These are phyloP conservation scores for Cercospora beticola DNA, from an alignment of 2,329 filamentous ascomycete species.

Conservation along the genomic window DNA sequence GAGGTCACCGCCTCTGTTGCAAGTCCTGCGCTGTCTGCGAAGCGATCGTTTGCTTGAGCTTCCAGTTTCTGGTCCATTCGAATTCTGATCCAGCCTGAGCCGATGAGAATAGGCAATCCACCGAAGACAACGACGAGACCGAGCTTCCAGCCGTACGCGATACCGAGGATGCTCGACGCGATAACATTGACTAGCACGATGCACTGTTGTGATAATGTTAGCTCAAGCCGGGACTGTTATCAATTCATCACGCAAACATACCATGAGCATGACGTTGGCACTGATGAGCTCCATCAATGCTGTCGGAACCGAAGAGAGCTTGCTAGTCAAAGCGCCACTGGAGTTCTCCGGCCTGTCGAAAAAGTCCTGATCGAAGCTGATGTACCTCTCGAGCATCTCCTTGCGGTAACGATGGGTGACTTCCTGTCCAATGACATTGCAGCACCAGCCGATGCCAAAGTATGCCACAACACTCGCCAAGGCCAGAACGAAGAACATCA, in stretches of 20 bases:
- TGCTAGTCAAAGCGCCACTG: constrained; percentile 49
- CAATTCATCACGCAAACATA: background rate
- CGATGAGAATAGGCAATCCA: constrained; percentile 38
- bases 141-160: constrained; percentile 41
- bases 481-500: constrained; percentile 59
- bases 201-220: constrained; percentile 15
- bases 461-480: constrained; percentile 49
- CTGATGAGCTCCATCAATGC: constrained; percentile 54
- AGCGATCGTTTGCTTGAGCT: constrained; percentile 31
- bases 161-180: constrained; percentile 33
- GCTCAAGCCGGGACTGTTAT: background rate
- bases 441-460: constrained; percentile 47
- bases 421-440: constrained; percentile 49
- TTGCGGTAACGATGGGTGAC: constrained; percentile 39
- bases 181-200: constrained; percentile 38
- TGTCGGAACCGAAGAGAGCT: constrained; percentile 51
- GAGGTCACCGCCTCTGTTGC: constrained; percentile 39
- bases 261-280: constrained; percentile 43
- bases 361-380: constrained; percentile 37
- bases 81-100: constrained; percentile 38
- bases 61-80: constrained; percentile 39
- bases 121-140: constrained; percentile 38
- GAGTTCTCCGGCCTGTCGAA: constrained; percentile 50
- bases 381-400: constrained; percentile 37
- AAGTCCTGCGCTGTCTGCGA: constrained; percentile 38